Base-by-base conservation (phyloP, 257 asterid genomes). In the Gentiana straminea region DNA sequence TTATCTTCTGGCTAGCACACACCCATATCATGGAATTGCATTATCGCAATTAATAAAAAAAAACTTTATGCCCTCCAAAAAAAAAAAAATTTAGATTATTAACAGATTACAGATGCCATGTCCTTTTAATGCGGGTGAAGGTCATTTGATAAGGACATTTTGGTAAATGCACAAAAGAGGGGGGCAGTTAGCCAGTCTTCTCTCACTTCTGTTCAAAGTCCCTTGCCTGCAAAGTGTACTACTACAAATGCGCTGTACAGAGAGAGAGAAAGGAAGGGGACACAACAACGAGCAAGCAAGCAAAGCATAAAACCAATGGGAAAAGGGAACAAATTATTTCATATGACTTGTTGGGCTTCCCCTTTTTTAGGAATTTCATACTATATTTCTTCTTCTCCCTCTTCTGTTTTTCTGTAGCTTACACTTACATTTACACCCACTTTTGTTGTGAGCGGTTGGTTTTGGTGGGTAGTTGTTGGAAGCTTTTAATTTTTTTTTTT, bases 151-250 rank as follows among this genome's bases (percentile, higher is more conserved):
- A 75, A 57, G 86, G 94, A 80, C 77, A 4, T 81, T 80, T 77
- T 77, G 83, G 90, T 73, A 81, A 80, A 68, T 73, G 70, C 9
- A 24, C 24, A 63, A 72, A 67, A 45, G 57, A 24, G 49, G 60
- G 54, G 54, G 45, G 65, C 90, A 66, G 83, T 71, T 79, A 57
- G 68, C 45, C 63, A 72, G 80, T 73, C 94, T 77, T 61, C 80
- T 67, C 89, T 83, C 92, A 76, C 91, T 83, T 85, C 57, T 69
- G 69, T 66, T 78, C 59, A 77, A 78, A 79, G 86, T 85, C 75
- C 89, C 95, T 85, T 89, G 81, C 84, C 95, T 83, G 90, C 91
- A 79, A 83, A 88, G 96, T 68, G 86, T 84, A 59, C 74, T 10
- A 7, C 7, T 41, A 37, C 64, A 49, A 62, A 55, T 64, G 62